Percentiles rank a stretch among this genome's conserved stretches.
These are phyloP conservation scores for Aspergillus diversus DNA, from an alignment of 495 filamentous ascomycete species.

Conservation along the genomic window DNA sequence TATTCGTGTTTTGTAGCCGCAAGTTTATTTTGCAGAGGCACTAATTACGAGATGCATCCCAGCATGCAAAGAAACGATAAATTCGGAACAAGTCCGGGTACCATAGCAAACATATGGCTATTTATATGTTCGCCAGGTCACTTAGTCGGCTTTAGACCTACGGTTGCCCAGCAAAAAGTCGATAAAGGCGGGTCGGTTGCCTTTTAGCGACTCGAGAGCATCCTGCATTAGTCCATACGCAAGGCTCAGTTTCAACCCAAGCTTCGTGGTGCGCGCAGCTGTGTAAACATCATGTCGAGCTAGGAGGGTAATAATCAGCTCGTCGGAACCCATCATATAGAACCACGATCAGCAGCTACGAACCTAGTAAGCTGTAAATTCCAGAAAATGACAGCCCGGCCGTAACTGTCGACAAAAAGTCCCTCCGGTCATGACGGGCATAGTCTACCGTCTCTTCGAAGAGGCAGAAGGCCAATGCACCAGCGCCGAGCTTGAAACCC, in stretches of 20 bases:
- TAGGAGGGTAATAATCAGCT: slow-evolving; percentile 38
- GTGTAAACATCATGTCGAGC: slow-evolving; percentile 82
- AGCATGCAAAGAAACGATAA: neutral
- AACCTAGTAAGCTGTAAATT: slow-evolving; percentile 85
- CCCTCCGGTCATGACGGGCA: slow-evolving; percentile 64
- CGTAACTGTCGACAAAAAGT: slow-evolving; percentile 74
- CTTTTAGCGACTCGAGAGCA: slow-evolving; percentile 61
- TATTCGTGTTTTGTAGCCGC: neutral
- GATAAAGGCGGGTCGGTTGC: slow-evolving; percentile 71
- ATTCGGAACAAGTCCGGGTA: neutral
- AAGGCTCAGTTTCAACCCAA: slow-evolving; percentile 76
- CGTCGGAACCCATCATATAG: slow-evolving; percentile 3
- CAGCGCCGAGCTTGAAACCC: slow-evolving; percentile 69
- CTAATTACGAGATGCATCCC: neutral
- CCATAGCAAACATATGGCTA: neutral
- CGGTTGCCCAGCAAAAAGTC: slow-evolving; percentile 61
- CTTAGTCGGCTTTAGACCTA: slow-evolving; percentile 26
- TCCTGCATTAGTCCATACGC: slow-evolving; percentile 84
- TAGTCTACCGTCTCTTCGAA: slow-evolving; percentile 86
- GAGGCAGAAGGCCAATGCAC: slow-evolving; percentile 67
- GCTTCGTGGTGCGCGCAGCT: slow-evolving; percentile 80
- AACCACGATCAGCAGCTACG: slow-evolving; percentile 29
- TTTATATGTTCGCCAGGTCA: neutral
- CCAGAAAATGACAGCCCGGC: slow-evolving; percentile 83
- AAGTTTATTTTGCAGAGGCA: neutral